Percentiles rank a stretch among this genome's conserved stretches.
These are phyloP conservation scores for Cucurbita moschata DNA, from an alignment of 306 rosid species.

Conservation along the genomic window DNA sequence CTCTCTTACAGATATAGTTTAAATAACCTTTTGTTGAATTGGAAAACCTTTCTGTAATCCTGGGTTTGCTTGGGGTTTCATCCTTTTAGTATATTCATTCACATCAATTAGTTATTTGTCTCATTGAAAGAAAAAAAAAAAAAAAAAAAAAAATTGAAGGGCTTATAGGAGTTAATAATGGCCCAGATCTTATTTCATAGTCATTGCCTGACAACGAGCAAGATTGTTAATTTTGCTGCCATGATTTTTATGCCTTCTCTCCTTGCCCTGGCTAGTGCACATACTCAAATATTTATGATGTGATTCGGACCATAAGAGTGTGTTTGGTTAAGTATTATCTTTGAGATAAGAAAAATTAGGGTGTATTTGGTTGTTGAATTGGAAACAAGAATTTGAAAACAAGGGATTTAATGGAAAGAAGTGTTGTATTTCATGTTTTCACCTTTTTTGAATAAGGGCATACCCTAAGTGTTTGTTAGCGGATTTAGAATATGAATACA, in stretches of 20 bases:
- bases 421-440: not conserved
- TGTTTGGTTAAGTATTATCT: not conserved
- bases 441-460: not conserved
- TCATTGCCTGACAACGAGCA: not conserved
- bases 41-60: not conserved
- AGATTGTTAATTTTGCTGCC: not conserved
- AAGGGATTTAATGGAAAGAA: not conserved
- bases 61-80: not conserved
- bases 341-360: not conserved
- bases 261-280: not conserved
- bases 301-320: not conserved
- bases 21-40: not conserved
- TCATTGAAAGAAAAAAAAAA: too few species aligned
- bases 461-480: not conserved
- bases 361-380: not conserved
- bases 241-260: not conserved
- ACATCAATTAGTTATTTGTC: not conserved
- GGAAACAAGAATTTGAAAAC: not conserved
- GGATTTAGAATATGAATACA: too few species aligned
- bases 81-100: not conserved
- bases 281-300: not conserved
- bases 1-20: too few species aligned
- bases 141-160: not conserved
- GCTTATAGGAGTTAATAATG: not conserved
- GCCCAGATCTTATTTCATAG: not conserved